Conservation (phyloP, 2,329 filamentous ascomycete genomes). For the Penicillium glabrum region DNA sequence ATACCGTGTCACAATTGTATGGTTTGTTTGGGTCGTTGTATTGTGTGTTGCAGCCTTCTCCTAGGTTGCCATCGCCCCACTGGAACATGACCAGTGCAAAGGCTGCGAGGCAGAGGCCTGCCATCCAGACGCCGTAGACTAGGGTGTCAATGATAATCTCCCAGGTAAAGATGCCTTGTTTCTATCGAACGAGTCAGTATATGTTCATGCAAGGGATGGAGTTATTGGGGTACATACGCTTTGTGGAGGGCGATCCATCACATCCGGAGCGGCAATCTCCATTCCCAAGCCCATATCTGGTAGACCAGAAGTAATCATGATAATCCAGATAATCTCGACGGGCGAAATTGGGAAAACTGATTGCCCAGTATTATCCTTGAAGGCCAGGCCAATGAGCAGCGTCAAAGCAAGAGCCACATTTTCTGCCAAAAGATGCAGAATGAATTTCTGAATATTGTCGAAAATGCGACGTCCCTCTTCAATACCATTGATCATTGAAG, state of each 20-base stretch:
- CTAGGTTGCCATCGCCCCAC: conserved; percentile 61
- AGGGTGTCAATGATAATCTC: conserved; percentile 78
- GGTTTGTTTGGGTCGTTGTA: conserved; percentile 41
- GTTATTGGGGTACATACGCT: conserved; percentile 29
- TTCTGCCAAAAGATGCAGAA: conserved; percentile 74
- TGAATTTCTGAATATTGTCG: conserved; percentile 87
- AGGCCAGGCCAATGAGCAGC: conserved; percentile 76
- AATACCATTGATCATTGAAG: conserved; percentile 79
- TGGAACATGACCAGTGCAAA: conserved; percentile 67
- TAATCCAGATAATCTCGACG: conserved; percentile 89
- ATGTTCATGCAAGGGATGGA: neutral
- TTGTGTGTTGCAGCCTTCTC: conserved; percentile 59
- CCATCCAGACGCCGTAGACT: conserved; percentile 77
- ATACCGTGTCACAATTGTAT: conserved; percentile 61
- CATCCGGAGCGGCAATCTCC: conserved; percentile 71
- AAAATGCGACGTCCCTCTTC: conserved; percentile 83
- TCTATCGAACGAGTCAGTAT: conserved; percentile 29
- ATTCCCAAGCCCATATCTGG: conserved; percentile 86
- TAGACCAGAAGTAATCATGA: conserved; percentile 86
- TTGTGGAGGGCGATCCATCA: conserved; percentile 79
- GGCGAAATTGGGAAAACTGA: conserved; percentile 86
- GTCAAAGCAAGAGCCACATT: conserved; percentile 84
- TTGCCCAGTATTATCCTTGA: conserved; percentile 68
- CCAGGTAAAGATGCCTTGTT: conserved; percentile 71
- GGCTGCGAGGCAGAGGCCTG: conserved; percentile 62